phyloP scores from a whole-genome alignment of 129 eudicot species.

The Flaveria linearis region DNA sequence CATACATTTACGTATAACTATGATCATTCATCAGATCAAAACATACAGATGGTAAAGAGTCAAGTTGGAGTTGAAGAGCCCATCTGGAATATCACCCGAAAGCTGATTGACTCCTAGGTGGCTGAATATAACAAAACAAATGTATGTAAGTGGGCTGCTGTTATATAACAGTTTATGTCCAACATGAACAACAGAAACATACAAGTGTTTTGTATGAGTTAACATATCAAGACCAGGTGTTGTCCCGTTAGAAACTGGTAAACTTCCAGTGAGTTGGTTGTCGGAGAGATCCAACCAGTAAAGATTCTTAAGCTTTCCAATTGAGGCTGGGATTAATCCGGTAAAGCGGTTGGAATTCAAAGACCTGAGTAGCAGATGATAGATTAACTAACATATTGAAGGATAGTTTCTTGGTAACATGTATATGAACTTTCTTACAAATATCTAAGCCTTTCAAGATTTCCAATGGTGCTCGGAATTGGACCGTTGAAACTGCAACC shows the following conservation, averaged over 20 bases:
- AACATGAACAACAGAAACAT: conserved; percentile 18
- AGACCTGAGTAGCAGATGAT: conserved; percentile 44
- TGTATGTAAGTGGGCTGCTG: neutral
- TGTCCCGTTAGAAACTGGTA: conserved; percentile 65
- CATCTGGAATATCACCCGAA: conserved; percentile 57
- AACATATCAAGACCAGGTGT: conserved; percentile 76
- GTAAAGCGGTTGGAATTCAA: conserved; percentile 61
- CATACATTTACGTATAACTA: neutral
- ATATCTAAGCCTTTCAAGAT: conserved; percentile 46
- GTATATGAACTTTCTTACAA: conserved; percentile 53
- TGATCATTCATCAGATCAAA: neutral
- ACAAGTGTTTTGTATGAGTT: conserved; percentile 59
- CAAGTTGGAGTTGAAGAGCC: conserved; percentile 53
- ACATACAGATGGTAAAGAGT: conserved; percentile 63
- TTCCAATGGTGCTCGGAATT: conserved; percentile 71
- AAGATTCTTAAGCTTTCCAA: conserved; percentile 59
- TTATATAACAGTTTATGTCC: no score
- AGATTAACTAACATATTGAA: neutral
- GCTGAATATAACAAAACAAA: conserved; percentile 35
- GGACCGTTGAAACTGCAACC: conserved; percentile 72
- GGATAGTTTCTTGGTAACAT: neutral
- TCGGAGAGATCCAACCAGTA: conserved; percentile 76
- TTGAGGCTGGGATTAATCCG: conserved; percentile 67
- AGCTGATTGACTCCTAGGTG: conserved; percentile 69
- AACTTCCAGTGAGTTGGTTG: conserved; percentile 55